Base-by-base conservation (phyloP, 352 stramenopile genomes). In the Phytophthora constricta region DNA sequence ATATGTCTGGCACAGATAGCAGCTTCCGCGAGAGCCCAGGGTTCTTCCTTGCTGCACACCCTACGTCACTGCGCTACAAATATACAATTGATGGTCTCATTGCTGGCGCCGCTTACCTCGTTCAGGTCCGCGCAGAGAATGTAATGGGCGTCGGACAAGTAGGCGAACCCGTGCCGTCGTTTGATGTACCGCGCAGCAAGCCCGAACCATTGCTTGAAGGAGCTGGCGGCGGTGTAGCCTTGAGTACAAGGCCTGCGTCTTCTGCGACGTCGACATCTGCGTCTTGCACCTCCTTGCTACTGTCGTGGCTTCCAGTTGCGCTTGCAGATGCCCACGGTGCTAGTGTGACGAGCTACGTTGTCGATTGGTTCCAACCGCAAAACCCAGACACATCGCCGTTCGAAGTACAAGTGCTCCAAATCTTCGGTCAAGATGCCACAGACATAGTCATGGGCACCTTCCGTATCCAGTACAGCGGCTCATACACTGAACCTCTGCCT, bases 321-420 rank as follows among this genome's bases (percentile, higher is more conserved):
- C 22, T 22, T 28, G 60, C 25, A 8, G 65, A 77, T 25, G 23
- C 54, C 1, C 77, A 91, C 31, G 87, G 87, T 2, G 76, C 77
- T 3, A 53, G 62, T 0, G 82, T 94, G 17, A 75, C 63, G 4
- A 92, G 80, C 43, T 96, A 93, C 46, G 34, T 91, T 0, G 65
- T 96, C 0, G 88, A 96, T 59, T 96, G 86, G 84, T 96, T 80
- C 52, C 62, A 90, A 26, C 59, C 69, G 4, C 72, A 73, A 3
- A 68, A 68, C 20, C 4, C 65, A 2, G 62, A 78, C 23, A 76
- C 67, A 1, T 74, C 69, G 14, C 69, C 69, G 5, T 69, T 78
- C 1, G 88, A 94, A 53, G 73, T 96, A 0, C 84, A 95, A 58
- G 79, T 92, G 8, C 33, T 96, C 37, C 87, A 88, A 55, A 88